Evolutionary conservation across 768 basidiomycete species (phyloP), one percentile per base, ranked within the genome.

Genomic region (Lactarius hatsudake): DNA sequence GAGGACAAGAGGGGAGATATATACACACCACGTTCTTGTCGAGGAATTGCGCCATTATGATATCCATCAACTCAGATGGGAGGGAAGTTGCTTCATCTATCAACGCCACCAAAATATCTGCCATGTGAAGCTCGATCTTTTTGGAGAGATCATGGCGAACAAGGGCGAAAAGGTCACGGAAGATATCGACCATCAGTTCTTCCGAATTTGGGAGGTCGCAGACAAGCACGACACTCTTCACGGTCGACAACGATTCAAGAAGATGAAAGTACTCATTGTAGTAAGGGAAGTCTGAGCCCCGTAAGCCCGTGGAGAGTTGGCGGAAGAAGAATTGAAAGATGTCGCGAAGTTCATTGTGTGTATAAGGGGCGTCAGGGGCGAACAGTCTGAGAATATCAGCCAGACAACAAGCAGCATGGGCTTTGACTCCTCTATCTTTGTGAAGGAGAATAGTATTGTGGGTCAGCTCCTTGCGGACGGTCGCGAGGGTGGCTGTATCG

Each of bases 331-430:
- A 98, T 72, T 94, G 87, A 78, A 99, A 99, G 75, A 98, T 96
- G 77, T 97, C 94, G 81, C 92, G 84, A 42, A 98, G 86, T 76
- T 98, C 93, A 58, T 83, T 78, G 59, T 89, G 87, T 17, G 89
- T 96, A 75, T 96, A 98, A 15, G 97, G 97, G 28, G 97, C 96
- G 76, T 98, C 94, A 1, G 97, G 97, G 1, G 97, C 97, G 76
- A 94, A 98, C 45, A 98, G 84, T 53, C 94, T 80, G 66, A 99
- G 87, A 62, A 98, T 83, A 76, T 99, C 96, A 1, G 95, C 95
- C 43, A 99, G 83, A 78, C 95, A 98, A 77, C 94, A 96, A 0
- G 94, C 94, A 5, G 91, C 86, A 72, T 91, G 96, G 0, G 96
- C 96, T 77, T 97, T 98, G 71, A 99, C 94, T 30, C 95, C 95